A percentile compares a stretch with the other conserved stretches of the same genome.
Conservation (phyloP, 73 alveolate genomes). For the Tetrahymena borealis region DNA sequence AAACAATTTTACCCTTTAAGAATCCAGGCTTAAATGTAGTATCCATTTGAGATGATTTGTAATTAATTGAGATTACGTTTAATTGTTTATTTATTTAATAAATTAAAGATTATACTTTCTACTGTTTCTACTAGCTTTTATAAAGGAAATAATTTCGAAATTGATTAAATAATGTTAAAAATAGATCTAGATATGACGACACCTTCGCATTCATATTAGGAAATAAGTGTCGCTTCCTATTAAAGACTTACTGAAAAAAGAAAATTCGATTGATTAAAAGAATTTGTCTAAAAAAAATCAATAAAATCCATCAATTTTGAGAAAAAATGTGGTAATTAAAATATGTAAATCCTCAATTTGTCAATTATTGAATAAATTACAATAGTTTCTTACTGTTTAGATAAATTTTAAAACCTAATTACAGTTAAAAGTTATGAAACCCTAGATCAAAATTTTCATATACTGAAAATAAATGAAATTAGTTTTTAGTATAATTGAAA, state of each 20-base stretch:
- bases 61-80: too few relatives aligned
- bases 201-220: background rate
- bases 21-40: slow-evolving; percentile 49
- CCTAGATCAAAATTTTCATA: too few relatives aligned
- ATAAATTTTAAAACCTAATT: too few relatives aligned
- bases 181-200: background rate
- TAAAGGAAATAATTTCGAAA: background rate
- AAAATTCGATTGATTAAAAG: background rate
- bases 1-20: slow-evolving; percentile 60
- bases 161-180: background rate
- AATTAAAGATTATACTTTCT: background rate
- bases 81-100: background rate
- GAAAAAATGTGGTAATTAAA: background rate
- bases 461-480: too few relatives aligned
- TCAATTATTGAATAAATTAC: too few relatives aligned
- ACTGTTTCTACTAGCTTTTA: background rate
- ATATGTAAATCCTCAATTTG: too few relatives aligned
- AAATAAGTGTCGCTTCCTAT: background rate
- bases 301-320: background rate
- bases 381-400: background rate
- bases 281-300: background rate
- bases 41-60: slow-evolving; percentile 34
- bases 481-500: too few relatives aligned
- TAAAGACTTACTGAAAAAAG: background rate
- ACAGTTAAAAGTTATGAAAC: too few relatives aligned